Base-by-base conservation (phyloP, 2,329 filamentous ascomycete species). In the Fusarium sp. region DNA sequence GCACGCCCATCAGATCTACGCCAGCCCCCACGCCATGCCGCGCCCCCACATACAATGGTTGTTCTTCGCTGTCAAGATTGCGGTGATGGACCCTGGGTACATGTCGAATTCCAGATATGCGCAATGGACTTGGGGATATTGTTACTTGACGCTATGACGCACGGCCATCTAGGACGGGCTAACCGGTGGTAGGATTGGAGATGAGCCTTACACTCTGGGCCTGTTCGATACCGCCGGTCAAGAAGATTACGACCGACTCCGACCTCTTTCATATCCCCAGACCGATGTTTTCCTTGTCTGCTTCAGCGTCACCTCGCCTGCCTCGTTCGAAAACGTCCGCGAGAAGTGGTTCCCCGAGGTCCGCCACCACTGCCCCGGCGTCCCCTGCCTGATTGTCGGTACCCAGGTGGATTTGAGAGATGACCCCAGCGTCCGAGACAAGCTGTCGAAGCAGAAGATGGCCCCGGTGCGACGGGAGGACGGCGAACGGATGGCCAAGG, bases 341-440 rank as follows among this genome's bases (percentile, higher is more conserved):
- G 96, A 98, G 88, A 98, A 98, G 85, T 98, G 95, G 96, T 98
- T 98, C 80, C 97, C 97, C 54, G 97, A 99, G 86, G 97, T 99
- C 50, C 95, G 97, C 84, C 97, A 99, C 85, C 97, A 99, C 86
- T 99, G 97, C 83, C 97, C 97, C 20, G 97, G 97, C 75, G 97
- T 99, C 41, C 97, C 97, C 63, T 98, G 97, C 88, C 89, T 99
- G 76, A 98, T 99, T 77, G 97, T 99, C 71, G 97, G 97, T 79
- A 99, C 97, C 27, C 97, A 99, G 86, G 95, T 96, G 73, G 97
- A 99, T 92, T 88, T 99, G 85, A 89, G 97, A 81, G 95, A 98
- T 75, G 97, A 98, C 79, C 87, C 91, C 2, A 92, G 92, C 75
- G 96, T 98, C 50, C 89, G 92, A 76, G 95, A 98, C 79, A 98